Conservation (phyloP, 495 filamentous ascomycete species). For the Monascus purpureus region DNA sequence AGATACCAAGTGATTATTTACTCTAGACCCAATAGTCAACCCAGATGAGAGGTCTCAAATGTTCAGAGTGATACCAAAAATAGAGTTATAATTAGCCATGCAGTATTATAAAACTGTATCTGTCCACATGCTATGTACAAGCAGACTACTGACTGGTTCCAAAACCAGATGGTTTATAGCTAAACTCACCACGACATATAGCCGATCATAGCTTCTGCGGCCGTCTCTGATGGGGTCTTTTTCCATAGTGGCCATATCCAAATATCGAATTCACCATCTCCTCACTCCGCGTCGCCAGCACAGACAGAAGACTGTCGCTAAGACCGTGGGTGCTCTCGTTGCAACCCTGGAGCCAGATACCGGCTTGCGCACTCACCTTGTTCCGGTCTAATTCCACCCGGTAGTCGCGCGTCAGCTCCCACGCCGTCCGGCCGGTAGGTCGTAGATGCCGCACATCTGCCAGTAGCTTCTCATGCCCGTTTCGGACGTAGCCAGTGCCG, state of each 20-base stretch:
- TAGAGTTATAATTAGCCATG: too few relatives aligned
- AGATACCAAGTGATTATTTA: too few relatives aligned
- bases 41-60: too few relatives aligned
- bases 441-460: constrained; percentile 47
- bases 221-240: too few relatives aligned
- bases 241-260: too few relatives aligned
- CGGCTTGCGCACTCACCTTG: constrained; percentile 47
- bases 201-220: constrained; percentile 27
- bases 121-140: too few relatives aligned
- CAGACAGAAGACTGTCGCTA: constrained; percentile 67
- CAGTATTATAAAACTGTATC: too few relatives aligned
- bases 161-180: too few relatives aligned
- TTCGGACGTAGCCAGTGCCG: constrained; percentile 74
- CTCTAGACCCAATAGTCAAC: too few relatives aligned
- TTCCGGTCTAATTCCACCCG: constrained; percentile 49
- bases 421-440: constrained; percentile 30
- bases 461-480: constrained; percentile 68
- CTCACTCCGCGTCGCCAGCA: constrained; percentile 59
- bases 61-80: too few relatives aligned
- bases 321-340: constrained; percentile 85
- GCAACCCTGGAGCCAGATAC: constrained; percentile 90
- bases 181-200: constrained; percentile 20
- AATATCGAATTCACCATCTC: constrained; percentile 71
- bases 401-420: constrained; percentile 50
- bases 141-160: too few relatives aligned